Evolutionary conservation across 2,329 filamentous ascomycete species (phyloP).

Genomic region (Penicillium oxalicum): DNA sequence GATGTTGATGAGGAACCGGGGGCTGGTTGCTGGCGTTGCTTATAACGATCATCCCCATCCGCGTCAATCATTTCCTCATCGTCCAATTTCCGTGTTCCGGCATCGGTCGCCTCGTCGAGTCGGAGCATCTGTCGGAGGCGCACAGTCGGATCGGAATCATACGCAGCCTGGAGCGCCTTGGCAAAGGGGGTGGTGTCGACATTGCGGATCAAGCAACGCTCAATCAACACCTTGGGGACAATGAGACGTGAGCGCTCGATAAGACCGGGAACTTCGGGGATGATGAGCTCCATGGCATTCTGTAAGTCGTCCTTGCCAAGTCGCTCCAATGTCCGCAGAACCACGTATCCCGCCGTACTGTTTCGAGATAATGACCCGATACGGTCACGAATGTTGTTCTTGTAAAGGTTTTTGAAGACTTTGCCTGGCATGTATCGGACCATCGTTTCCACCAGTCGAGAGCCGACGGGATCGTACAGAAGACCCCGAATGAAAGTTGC

Average conservation of each 20-base stretch:
- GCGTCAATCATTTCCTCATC: slow-evolving; percentile 45
- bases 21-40: slow-evolving; percentile 8
- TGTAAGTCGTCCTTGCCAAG: slow-evolving; percentile 80
- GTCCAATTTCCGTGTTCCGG: slow-evolving; percentile 15
- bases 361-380: slow-evolving; percentile 79
- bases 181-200: slow-evolving; percentile 54
- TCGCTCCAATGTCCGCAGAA: slow-evolving; percentile 73
- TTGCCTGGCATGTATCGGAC: slow-evolving; percentile 76
- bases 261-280: slow-evolving; percentile 66
- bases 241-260: slow-evolving; percentile 70
- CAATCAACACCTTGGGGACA: slow-evolving; percentile 74
- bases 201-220: slow-evolving; percentile 67
- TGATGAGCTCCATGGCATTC: slow-evolving; percentile 63
- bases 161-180: slow-evolving; percentile 52
- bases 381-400: slow-evolving; percentile 69
- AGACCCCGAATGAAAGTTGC: slow-evolving; percentile 79
- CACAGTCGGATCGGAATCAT: slow-evolving; percentile 45
- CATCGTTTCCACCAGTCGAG: slow-evolving; percentile 81
- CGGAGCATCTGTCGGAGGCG: slow-evolving; percentile 57
- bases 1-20: slow-evolving; percentile 27
- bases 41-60: slow-evolving; percentile 41
- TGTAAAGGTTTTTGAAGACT: slow-evolving; percentile 82
- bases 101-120: slow-evolving; percentile 32
- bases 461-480: slow-evolving; percentile 85
- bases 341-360: slow-evolving; percentile 83